A percentile compares a stretch with the other conserved stretches of the same genome.
These are phyloP conservation scores for Rubia yunnanensis DNA, from an alignment of 257 asterid species.

Conservation along the genomic window DNA sequence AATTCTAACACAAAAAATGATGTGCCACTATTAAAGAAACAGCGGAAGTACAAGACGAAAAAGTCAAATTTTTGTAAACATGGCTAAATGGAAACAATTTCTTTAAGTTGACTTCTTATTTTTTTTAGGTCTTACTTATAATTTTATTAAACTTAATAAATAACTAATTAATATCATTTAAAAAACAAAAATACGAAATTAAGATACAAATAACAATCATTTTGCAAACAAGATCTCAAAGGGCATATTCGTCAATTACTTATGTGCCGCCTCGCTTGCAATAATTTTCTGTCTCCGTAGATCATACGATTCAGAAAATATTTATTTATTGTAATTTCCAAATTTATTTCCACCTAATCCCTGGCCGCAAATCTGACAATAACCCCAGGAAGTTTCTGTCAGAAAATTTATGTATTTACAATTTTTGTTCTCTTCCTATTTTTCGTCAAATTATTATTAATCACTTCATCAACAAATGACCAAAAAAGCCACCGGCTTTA, in stretches of 20 bases:
- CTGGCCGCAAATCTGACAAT: slow-evolving; percentile 35
- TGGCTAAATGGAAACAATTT: too few species aligned
- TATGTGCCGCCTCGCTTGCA: background rate
- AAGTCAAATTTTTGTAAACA: too few species aligned
- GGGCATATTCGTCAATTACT: slow-evolving; percentile 26
- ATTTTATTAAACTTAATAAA: too few species aligned
- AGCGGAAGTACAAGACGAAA: too few species aligned
- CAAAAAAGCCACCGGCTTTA: slow-evolving; percentile 11
- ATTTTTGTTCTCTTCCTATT: slow-evolving; percentile 6
- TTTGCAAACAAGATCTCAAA: background rate
- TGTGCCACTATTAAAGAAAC: too few species aligned
- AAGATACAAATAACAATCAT: too few species aligned
- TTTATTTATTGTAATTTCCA: background rate
- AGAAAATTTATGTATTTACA: slow-evolving; percentile 11
- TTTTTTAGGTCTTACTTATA: too few species aligned
- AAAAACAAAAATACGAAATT: too few species aligned
- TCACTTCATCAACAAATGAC: background rate
- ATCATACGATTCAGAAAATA: slow-evolving; percentile 14
- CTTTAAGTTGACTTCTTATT: too few species aligned
- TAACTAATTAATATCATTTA: too few species aligned
- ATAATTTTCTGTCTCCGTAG: background rate
- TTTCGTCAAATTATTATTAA: slow-evolving; percentile 8
- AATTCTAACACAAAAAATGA: too few species aligned
- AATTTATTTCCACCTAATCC: slow-evolving; percentile 32
- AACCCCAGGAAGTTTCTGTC: slow-evolving; percentile 44